These are phyloP conservation scores for Dactylonectria macrodidyma DNA, from an alignment of 2,329 filamentous ascomycete species.

Conservation along the genomic window DNA sequence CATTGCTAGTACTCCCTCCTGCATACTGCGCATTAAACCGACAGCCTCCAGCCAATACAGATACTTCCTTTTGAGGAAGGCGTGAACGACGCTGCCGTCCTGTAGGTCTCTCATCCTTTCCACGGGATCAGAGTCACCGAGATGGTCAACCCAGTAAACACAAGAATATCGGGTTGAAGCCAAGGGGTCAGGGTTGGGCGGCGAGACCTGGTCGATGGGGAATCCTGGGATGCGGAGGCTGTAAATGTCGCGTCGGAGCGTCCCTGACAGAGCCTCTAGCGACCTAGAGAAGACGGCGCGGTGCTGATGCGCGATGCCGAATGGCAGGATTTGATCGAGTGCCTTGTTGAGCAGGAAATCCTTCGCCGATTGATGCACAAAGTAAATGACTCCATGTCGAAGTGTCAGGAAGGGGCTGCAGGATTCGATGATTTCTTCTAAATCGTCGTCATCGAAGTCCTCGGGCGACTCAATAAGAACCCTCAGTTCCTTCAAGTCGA, in stretches of 20 bases:
- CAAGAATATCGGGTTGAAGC: constrained; percentile 35
- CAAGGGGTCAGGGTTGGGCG: constrained; percentile 32
- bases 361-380: constrained; percentile 61
- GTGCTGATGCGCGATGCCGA: constrained; percentile 47
- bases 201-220: constrained; percentile 23
- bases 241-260: constrained; percentile 56
- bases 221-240: constrained; percentile 38
- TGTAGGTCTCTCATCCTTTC: neutral
- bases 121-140: neutral
- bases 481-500: constrained; percentile 53
- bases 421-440: constrained; percentile 48
- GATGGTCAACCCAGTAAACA: constrained; percentile 38
- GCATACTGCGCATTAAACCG: neutral
- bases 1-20: neutral
- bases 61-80: neutral
- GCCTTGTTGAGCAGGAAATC: constrained; percentile 54
- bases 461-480: constrained; percentile 37
- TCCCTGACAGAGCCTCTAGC: constrained; percentile 49
- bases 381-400: constrained; percentile 47
- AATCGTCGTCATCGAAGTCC: constrained; percentile 28
- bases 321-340: constrained; percentile 49
- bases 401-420: constrained; percentile 59
- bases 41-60: neutral
- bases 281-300: constrained; percentile 52
- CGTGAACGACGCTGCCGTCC: neutral